Conservation (phyloP, 192 early-diverging fungal genomes). For the Gaertneriomyces sp. region DNA sequence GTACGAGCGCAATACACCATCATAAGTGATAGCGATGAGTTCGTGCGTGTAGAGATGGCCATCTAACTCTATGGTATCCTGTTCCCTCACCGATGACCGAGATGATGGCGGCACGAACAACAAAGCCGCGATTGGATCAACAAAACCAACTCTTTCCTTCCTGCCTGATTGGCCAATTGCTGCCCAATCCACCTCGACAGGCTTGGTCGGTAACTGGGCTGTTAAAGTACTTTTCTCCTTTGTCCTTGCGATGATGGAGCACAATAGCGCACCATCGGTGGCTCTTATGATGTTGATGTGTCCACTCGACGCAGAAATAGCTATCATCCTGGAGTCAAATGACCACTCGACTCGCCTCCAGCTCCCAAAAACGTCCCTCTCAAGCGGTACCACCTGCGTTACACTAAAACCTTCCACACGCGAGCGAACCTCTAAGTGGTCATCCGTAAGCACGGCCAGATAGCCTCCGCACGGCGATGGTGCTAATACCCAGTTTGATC, state of each 20-base stretch:
- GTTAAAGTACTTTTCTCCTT: neutral
- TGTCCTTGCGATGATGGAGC: constrained; percentile 19
- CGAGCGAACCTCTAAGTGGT: constrained; percentile 18
- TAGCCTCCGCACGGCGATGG: constrained; percentile 18
- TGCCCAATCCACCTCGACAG: constrained; percentile 27
- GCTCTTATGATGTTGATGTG: constrained; percentile 14
- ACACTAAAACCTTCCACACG: neutral
- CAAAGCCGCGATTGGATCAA: constrained; percentile 22
- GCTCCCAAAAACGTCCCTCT: constrained; percentile 22
- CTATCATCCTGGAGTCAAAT: constrained; percentile 25
- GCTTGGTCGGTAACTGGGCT: constrained; percentile 13
- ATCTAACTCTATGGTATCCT: constrained; percentile 28
- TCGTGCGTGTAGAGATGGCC: constrained; percentile 52
- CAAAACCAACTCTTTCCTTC: constrained; percentile 19
- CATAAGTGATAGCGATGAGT: constrained; percentile 50
- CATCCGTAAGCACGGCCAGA: constrained; percentile 20
- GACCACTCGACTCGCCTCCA: constrained; percentile 34
- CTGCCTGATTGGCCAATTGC: constrained; percentile 9
- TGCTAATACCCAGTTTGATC: constrained; percentile 4
- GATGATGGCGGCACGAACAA: constrained; percentile 8
- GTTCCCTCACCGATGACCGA: too few relatives aligned
- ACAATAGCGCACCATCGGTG: constrained; percentile 12
- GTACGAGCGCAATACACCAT: constrained; percentile 51
- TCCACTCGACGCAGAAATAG: constrained; percentile 27
- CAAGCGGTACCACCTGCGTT: constrained; percentile 8